These are phyloP conservation scores for Colletotrichum abscissum DNA, from an alignment of 2,329 filamentous ascomycete genomes.

Conservation along the genomic window DNA sequence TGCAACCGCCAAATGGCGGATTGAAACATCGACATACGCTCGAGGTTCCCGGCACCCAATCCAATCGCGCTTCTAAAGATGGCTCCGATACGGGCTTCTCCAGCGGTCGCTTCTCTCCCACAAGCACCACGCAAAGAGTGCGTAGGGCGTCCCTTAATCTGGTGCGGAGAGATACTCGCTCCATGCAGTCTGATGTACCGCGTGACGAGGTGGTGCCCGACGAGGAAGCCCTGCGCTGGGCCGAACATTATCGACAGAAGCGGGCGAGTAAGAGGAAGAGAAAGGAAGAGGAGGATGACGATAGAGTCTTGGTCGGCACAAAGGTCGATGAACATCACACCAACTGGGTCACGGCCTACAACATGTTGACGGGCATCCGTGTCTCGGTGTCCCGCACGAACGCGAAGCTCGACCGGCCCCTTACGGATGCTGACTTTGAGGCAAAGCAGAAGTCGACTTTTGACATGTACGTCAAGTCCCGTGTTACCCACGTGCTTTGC, in stretches of 20 bases:
- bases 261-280: constrained; percentile 86
- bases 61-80: constrained; percentile 79
- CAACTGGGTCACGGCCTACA: constrained; percentile 98
- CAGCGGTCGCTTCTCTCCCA: constrained; percentile 85
- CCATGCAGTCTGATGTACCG: constrained; percentile 84
- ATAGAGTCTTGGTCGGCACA: constrained; percentile 93
- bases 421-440: constrained; percentile 92
- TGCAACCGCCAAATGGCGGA: constrained; percentile 65
- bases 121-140: constrained; percentile 60
- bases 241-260: constrained; percentile 92
- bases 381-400: constrained; percentile 97
- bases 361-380: constrained; percentile 98
- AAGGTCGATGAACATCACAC: constrained; percentile 98
- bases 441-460: constrained; percentile 98
- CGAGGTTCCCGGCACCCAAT: constrained; percentile 79
- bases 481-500: constrained; percentile 17
- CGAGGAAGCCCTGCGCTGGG: constrained; percentile 91
- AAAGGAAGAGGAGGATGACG: constrained; percentile 90
- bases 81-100: constrained; percentile 73
- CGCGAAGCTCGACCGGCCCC: constrained; percentile 90
- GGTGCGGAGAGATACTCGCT: constrained; percentile 83
- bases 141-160: constrained; percentile 87
- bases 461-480: constrained; percentile 76
- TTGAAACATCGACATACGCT: constrained; percentile 88
- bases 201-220: constrained; percentile 87